Percentiles rank a stretch among this genome's conserved stretches.
These are phyloP conservation scores for Arthrobotrys iridis DNA, from an alignment of 2,329 filamentous ascomycete genomes.

Conservation along the genomic window DNA sequence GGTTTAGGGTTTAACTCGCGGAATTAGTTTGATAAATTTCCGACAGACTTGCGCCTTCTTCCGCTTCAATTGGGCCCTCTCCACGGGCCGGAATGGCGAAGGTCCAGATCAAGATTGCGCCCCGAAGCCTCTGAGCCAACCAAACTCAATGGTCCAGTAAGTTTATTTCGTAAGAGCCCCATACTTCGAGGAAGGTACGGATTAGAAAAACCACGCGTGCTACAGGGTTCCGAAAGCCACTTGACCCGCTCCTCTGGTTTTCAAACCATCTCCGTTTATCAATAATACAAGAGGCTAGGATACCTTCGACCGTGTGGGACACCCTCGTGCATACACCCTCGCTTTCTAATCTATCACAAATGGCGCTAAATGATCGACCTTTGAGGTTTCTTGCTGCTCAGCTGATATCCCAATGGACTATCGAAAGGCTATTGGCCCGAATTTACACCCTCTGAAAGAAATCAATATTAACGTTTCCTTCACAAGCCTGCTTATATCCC, in stretches of 20 bases:
- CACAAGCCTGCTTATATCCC: conserved; percentile 7
- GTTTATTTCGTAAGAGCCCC: conserved; percentile 26
- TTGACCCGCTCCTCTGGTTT: background rate
- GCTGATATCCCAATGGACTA: conserved; percentile 4
- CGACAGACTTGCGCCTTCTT: conserved; percentile 40
- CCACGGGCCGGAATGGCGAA: conserved; percentile 36
- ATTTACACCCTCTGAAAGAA: conserved; percentile 9
- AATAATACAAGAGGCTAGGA: conserved; percentile 12
- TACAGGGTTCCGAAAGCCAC: conserved; percentile 1
- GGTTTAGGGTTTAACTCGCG: conserved; percentile 21
- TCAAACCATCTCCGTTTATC: conserved; percentile 7
- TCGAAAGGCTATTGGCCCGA: conserved; percentile 30
- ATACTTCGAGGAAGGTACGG: conserved; percentile 10
- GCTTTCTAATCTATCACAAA: conserved; percentile 15
- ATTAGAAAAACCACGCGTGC: background rate
- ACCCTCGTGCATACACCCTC: conserved; percentile 29
- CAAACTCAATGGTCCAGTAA: conserved; percentile 2
- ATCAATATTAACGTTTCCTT: conserved; percentile 21
- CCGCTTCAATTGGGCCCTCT: conserved; percentile 37
- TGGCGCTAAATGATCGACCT: conserved; percentile 49
- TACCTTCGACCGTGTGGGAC: conserved; percentile 20
- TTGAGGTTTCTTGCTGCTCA: conserved; percentile 25
- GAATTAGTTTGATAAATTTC: conserved; percentile 42
- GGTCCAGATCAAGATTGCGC: conserved; percentile 29
- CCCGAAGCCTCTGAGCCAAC: conserved; percentile 41